A percentile compares a stretch with the other conserved stretches of the same genome.
phyloP scores from a whole-genome alignment of 306 rosid genomes.

The Dryas octopetala region DNA sequence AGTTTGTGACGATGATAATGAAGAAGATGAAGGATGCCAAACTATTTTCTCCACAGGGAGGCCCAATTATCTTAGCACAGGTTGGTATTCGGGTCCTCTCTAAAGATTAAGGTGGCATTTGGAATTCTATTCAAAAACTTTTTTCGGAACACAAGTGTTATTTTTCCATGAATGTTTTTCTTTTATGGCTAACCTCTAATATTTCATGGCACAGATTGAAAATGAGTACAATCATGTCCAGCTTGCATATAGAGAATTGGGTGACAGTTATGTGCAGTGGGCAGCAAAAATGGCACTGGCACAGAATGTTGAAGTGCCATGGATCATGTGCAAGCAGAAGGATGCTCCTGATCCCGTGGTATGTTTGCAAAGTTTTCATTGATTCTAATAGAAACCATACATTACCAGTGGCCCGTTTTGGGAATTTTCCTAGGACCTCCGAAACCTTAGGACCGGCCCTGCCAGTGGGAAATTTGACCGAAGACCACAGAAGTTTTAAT shows the following conservation, averaged over 20 bases:
- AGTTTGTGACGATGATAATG: conserved; percentile 44
- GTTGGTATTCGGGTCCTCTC: conserved; percentile 25
- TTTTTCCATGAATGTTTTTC: background rate
- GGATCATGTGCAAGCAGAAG: conserved; percentile 96
- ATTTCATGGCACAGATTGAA: conserved; percentile 60
- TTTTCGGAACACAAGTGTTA: background rate
- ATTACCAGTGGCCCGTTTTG: background rate
- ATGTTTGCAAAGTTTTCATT: conserved; percentile 27
- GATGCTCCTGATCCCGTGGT: conserved; percentile 96
- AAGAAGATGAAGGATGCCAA: conserved; percentile 60
- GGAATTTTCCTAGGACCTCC: too few relatives aligned
- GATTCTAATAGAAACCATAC: background rate
- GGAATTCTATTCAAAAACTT: too few relatives aligned
- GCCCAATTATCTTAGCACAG: conserved; percentile 89
- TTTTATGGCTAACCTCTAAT: background rate
- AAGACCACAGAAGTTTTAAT: background rate
- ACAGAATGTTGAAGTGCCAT: conserved; percentile 56
- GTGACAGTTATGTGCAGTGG: conserved; percentile 70
- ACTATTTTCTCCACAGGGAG: conserved; percentile 81
- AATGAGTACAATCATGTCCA: conserved; percentile 87
- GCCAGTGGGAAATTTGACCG: too few relatives aligned
- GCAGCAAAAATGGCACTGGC: conserved; percentile 71
- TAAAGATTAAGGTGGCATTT: too few relatives aligned
- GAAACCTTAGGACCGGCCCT: too few relatives aligned
- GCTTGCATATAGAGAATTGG: conserved; percentile 54